Evolutionary conservation across 1,284 basidiomycete genomes (phyloP), one percentile per base, ranked within the genome.

Genomic region (Boletus semigastroideus): DNA sequence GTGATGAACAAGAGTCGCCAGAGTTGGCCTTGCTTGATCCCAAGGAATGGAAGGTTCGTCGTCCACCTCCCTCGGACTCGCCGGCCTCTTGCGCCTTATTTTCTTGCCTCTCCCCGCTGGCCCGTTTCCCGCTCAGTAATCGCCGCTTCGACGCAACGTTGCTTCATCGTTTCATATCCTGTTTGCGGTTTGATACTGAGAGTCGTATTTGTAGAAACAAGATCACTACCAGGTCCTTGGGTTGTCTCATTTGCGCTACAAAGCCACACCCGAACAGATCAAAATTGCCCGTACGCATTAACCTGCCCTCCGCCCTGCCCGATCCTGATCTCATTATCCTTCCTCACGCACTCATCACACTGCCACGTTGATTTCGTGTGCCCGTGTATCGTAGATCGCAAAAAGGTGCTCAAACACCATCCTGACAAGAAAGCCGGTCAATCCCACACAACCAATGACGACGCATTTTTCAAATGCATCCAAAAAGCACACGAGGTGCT

Each of bases 391-490:
- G 55, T 25, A 94, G 91, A 97, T 78, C 92, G 95, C 65, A 95
- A 96, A 78, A 99, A 99, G 78, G 96, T 99, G 33, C 86, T 99
- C 52, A 96, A 96, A 72, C 96, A 99, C 74, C 96, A 99, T 74
- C 96, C 96, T 1, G 96, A 99, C 78, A 99, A 99, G 78, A 99
- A 99, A 73, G 95, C 93, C 13, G 84, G 84, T 42, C 69, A 76
- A 17, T 77, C 81, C 2, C 86, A 85, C 58, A 80, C 84, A 52
- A 80, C 83, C 50, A 98, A 98, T 76, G 95, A 98, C 74, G 96
- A 99, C 68, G 87, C 87, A 5, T 99, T 99, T 82, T 99, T 99
- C 91, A 99, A 99, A 76, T 99, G 96, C 70, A 98, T 99, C 63
- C 88, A 92, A 74, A 99, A 99, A 73, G 94, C 95, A 19, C 85